These are phyloP conservation scores for Malassezia psittaci DNA, from an alignment of 1,284 basidiomycete genomes.

Conservation along the genomic window DNA sequence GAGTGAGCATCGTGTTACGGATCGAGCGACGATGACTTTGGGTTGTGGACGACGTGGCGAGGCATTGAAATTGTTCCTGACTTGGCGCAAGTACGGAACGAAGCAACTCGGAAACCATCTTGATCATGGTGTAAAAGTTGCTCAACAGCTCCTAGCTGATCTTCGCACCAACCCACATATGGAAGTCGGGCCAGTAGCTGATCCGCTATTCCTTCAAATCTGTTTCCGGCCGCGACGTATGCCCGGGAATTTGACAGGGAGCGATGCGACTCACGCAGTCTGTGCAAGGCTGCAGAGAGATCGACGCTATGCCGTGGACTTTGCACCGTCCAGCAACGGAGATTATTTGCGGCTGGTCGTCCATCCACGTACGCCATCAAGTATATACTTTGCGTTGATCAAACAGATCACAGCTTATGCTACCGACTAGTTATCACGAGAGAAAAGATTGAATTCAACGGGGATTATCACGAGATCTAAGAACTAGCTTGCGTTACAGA, in stretches of 20 bases:
- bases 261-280: constrained; percentile 18
- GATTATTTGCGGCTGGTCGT: constrained; percentile 36
- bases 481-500: neutral
- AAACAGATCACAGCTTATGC: constrained; percentile 28
- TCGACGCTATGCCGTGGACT: constrained; percentile 36
- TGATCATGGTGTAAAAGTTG: constrained; percentile 28
- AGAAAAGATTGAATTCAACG: neutral
- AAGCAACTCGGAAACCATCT: constrained; percentile 40
- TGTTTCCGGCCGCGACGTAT: constrained; percentile 32
- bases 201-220: constrained; percentile 37
- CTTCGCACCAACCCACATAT: constrained; percentile 20
- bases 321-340: constrained; percentile 32
- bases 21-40: constrained; percentile 40
- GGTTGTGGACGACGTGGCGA: constrained; percentile 49
- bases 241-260: constrained; percentile 11
- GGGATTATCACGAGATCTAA: no score
- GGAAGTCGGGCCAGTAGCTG: constrained; percentile 31
- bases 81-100: constrained; percentile 48
- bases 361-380: constrained; percentile 29
- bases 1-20: neutral
- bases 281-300: constrained; percentile 17
- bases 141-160: constrained; percentile 21
- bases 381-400: constrained; percentile 20
- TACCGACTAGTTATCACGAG: neutral
- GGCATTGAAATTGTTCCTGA: constrained; percentile 49